phyloP scores from a whole-genome alignment of 225 moss, liverwort and hornwort species.

The Sphagnum tenellum region DNA sequence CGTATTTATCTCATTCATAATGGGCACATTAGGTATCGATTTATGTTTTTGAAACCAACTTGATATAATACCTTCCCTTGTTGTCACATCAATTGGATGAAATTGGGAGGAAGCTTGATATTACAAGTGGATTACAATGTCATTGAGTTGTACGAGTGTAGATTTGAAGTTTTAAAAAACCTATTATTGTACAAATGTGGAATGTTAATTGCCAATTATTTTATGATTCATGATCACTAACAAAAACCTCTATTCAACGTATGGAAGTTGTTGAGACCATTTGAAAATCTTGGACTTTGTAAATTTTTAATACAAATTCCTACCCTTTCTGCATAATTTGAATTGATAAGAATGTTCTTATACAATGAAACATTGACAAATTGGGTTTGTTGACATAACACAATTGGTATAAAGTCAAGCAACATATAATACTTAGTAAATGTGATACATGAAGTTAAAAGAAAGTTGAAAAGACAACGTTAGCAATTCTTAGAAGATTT shows the following conservation, averaged over 20 bases:
- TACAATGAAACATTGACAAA: too few species aligned
- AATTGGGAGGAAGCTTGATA: not conserved
- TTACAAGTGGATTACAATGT: not conserved
- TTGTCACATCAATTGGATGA: not conserved
- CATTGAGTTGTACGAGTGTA: not conserved
- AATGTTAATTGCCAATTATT: not conserved
- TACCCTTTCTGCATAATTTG: too few species aligned
- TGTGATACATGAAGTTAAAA: conserved; percentile 47
- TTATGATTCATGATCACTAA: too few species aligned
- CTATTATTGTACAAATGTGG: not conserved
- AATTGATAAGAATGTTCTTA: too few species aligned
- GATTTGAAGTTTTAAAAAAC: not conserved
- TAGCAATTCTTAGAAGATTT: not conserved
- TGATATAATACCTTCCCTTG: not conserved
- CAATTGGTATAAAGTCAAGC: conserved; percentile 36
- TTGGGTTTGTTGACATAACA: conserved; percentile 13
- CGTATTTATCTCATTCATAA: conserved; percentile 48
- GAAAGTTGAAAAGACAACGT: conserved; percentile 19
- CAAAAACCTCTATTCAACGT: too few species aligned
- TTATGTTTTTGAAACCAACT: too few species aligned
- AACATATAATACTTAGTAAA: conserved; percentile 52
- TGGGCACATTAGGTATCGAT: conserved; percentile 43
- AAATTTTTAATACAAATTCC: too few species aligned
- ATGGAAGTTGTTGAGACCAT: too few species aligned
- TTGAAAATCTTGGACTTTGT: too few species aligned